Evolutionary conservation across 371 early-diverging fungal genomes (phyloP), one percentile per base, ranked within the genome.

Genomic region (Smittium mucronatum): DNA sequence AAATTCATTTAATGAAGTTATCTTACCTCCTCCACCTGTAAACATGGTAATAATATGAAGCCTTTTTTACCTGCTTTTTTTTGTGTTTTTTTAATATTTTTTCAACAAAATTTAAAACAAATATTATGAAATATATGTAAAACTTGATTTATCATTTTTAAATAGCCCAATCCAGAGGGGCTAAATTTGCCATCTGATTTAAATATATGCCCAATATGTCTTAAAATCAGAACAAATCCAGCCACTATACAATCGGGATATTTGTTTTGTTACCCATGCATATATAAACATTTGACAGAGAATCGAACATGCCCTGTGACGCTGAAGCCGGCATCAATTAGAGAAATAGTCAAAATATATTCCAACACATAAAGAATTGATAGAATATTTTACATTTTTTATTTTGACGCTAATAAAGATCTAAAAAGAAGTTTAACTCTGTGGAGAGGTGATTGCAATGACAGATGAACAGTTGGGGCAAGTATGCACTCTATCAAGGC

Each of bases 261-360:
- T 68, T 89, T 88, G 34, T 91, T 87, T 70, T 92, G 93, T 74
- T 92, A 92, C 71, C 87, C 89, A 0, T 92, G 93, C 75, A 84
- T 87, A 2, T 84, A 84, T 73, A 81, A 81, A 59, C 85, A 85
- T 66, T 82, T 92, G 1, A 82, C 86, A 31, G 88, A 87, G 16
- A 76, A 81, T 67, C 80, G 80, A 2, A 70, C 82, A 30, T 92
- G 93, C 63, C 93, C 93, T 2, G 85, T 92, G 1, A 89, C 90
- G 8, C 80, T 84, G 79, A 79, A 81, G 35, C 63, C 29, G 63
- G 71, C 75, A 1, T 33, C 30, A 2, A 34, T 69, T 2, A 67
- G 26, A 2, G 73, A 36, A 16, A 79, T 79, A 25, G 68, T 74
- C 61, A 78, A 79, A 68, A 70, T 79, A 8, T 79, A 79, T 30